Evolutionary conservation across 1,139 yeast species (phyloP), one percentile per base, ranked within the genome.

Genomic region (Torulaspora pretoriensis): DNA sequence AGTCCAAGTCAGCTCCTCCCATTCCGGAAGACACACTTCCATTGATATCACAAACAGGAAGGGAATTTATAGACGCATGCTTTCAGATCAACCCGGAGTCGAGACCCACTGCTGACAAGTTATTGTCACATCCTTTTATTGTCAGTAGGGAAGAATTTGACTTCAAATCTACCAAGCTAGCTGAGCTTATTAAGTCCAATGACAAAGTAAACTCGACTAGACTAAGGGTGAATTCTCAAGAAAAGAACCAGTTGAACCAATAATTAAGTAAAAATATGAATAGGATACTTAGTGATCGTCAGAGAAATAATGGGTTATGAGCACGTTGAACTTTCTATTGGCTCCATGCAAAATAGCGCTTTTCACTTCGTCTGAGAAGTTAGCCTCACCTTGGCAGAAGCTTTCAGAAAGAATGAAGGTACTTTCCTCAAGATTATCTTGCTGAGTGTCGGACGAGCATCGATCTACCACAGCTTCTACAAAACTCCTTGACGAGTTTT

Each of bases 1-100:
- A 85, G 64, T 70, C 87, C 67, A 58, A 83, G 80, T 64, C 79
- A 73, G 95, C 97, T 0, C 98, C 98, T 2, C 98, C 98, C 0
- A 89, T 94, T 45, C 96, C 97, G 0, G 89, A 83, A 17, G 96
- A 89, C 52, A 83, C 94, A 1, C 66, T 73, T 35, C 80, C 80
- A 7, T 67, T 71, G 53, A 80, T 89, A 43, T 78, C 89, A 3
- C 59, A 60, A 3, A 76, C 70, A 8, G 97, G 96, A 1, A 76
- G 78, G 46, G 75, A 75, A 35, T 92, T 92, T 53, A 69, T 94
- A 47, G 81, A 81, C 52, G 66, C 72, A 47, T 94, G 98, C 63
- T 92, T 94, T 63, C 79, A 80, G 7, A 80, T 82, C 28, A 84
- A 92, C 57, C 92, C 98, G 0, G 83, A 80, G 27, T 67, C 73